A percentile compares a stretch with the other conserved stretches of the same genome.
phyloP scores from a whole-genome alignment of 768 basidiomycete species.

The Psilocybe sp. region DNA sequence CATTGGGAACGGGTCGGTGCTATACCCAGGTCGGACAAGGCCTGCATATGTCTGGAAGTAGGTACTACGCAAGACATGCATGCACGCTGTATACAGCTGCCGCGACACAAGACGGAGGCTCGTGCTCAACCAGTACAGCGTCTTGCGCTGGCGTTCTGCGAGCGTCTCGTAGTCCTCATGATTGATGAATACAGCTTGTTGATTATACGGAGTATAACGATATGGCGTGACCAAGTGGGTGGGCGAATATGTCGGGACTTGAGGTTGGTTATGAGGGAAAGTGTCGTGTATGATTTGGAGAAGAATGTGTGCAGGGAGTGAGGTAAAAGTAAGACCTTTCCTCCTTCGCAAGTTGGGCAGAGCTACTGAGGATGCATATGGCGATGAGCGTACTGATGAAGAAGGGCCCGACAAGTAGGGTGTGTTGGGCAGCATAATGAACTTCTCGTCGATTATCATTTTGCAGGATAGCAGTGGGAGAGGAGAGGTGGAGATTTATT shows the following conservation, averaged over 20 bases:
- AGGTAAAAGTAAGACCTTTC: slow-evolving; percentile 3
- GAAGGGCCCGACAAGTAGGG: background rate
- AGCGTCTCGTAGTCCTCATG: slow-evolving; percentile 29
- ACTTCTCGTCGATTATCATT: slow-evolving; percentile 8
- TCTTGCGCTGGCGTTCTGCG: slow-evolving; percentile 57
- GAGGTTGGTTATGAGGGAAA: slow-evolving; percentile 42
- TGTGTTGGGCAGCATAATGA: slow-evolving; percentile 4
- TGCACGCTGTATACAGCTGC: slow-evolving; percentile 72
- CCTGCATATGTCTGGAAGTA: slow-evolving; percentile 66
- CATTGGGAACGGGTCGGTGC: slow-evolving; percentile 76
- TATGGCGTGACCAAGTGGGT: background rate
- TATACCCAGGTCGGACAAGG: slow-evolving; percentile 65
- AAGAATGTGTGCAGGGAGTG: slow-evolving; percentile 44
- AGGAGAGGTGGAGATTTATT: background rate
- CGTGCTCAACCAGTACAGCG: slow-evolving; percentile 67
- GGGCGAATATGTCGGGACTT: slow-evolving; percentile 2
- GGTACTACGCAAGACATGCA: slow-evolving; percentile 77
- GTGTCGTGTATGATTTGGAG: slow-evolving; percentile 66
- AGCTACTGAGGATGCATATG: background rate
- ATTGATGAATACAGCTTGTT: background rate
- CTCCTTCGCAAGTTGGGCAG: too few relatives aligned
- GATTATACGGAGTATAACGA: slow-evolving; percentile 13
- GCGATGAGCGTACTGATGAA: background rate
- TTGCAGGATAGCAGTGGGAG: background rate
- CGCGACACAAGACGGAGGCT: slow-evolving; percentile 64